phyloP scores from a whole-genome alignment of 2,329 filamentous ascomycete species.

The Huntiella omanensis region DNA sequence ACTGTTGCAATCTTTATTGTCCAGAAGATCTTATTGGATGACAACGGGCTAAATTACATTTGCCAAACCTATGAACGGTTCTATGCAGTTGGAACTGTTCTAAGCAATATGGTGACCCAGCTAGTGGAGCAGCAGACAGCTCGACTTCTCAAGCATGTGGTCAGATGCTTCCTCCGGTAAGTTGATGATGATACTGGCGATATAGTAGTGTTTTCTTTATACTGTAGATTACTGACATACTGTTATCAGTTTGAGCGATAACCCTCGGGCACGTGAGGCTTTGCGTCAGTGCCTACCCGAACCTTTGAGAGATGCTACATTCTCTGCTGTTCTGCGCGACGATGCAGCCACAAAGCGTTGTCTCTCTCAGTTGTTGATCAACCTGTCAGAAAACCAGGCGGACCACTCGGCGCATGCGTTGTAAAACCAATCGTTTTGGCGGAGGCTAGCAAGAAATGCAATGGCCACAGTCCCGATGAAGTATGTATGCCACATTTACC shows the following conservation, averaged over 20 bases:
- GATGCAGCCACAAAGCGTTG: constrained; percentile 96
- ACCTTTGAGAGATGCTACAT: constrained; percentile 94
- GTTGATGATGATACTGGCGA: constrained; percentile 16
- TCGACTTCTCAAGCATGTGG: constrained; percentile 87
- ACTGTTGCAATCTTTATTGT: constrained; percentile 99
- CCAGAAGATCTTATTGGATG: constrained; percentile 93
- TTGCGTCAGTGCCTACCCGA: constrained; percentile 91
- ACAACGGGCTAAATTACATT: constrained; percentile 93
- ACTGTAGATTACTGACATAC: neutral
- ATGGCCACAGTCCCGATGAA: neutral
- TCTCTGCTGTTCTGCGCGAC: constrained; percentile 87
- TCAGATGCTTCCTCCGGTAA: constrained; percentile 86
- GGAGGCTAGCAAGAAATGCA: neutral
- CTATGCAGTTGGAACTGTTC: constrained; percentile 89
- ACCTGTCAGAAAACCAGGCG: constrained; percentile 74
- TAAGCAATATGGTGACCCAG: constrained; percentile 97
- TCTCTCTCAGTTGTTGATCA: constrained; percentile 90
- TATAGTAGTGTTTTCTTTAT: constrained; percentile 6
- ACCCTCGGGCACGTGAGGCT: constrained; percentile 85
- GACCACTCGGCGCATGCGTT: constrained; percentile 21
- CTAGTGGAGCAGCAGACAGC: constrained; percentile 96
- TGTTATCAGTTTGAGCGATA: constrained; percentile 64
- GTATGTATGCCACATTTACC: neutral
- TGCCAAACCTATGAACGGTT: constrained; percentile 98
- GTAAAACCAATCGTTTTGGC: neutral